Evolutionary conservation across 257 asterid species (phyloP).

Genomic region (Przewalskia tangutica): DNA sequence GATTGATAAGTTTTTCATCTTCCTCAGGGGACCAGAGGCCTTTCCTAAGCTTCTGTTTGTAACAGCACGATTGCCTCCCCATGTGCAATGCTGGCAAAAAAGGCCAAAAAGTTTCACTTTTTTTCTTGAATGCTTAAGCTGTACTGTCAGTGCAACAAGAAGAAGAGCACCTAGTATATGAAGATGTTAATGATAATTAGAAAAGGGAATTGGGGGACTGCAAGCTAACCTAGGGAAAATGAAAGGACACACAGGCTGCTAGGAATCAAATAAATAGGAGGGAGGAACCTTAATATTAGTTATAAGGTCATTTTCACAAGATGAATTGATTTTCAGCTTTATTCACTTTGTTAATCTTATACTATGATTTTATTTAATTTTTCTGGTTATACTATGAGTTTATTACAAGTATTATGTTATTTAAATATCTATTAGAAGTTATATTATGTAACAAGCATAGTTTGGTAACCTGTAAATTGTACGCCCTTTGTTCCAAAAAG

Average conservation of each 20-base stretch:
- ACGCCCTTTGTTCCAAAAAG: no score
- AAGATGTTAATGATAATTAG: neutral
- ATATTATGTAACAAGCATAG: no score
- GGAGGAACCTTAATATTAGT: neutral
- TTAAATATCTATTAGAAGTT: no score
- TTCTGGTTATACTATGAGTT: no score
- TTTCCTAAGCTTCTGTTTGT: no score
- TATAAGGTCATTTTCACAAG: neutral
- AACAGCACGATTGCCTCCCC: constrained; percentile 54
- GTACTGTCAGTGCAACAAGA: constrained; percentile 13
- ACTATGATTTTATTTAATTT: neutral
- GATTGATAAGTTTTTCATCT: no score
- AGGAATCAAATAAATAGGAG: neutral
- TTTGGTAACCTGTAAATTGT: constrained; percentile 1
- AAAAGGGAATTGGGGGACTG: neutral
- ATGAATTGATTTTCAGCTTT: neutral
- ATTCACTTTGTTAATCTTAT: neutral
- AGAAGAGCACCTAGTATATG: neutral
- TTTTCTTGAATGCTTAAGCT: neutral
- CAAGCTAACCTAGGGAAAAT: neutral
- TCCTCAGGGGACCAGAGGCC: no score
- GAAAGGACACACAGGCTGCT: neutral
- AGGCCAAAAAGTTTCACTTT: constrained; percentile 1
- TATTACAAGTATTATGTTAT: no score
- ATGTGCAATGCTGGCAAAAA: constrained; percentile 33